Conservation (phyloP, 768 basidiomycete species). For the Tulasnella sp. region DNA sequence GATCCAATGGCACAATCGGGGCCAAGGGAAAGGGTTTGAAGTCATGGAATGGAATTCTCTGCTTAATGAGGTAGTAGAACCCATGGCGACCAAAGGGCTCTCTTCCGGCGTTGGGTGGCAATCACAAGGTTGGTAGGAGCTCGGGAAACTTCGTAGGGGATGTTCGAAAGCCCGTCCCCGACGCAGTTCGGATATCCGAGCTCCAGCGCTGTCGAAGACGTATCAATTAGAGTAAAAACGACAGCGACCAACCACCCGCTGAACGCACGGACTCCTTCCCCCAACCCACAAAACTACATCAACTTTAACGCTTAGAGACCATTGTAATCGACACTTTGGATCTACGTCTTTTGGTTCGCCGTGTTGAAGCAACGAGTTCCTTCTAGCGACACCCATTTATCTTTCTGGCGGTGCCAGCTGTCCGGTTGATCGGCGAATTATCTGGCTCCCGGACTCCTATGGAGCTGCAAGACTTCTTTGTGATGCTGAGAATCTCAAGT, state of each 20-base stretch:
- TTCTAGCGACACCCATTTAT: neutral
- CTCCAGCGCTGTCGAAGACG: neutral
- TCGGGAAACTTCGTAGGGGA: neutral
- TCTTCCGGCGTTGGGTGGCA: neutral
- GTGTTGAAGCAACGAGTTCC: neutral
- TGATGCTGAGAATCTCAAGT: too few species aligned
- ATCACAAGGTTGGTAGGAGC: neutral
- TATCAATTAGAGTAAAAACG: neutral
- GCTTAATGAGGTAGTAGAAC: neutral
- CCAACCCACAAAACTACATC: neutral
- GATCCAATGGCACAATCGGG: neutral
- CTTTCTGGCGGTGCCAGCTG: neutral
- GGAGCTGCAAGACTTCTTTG: too few species aligned
- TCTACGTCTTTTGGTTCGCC: neutral
- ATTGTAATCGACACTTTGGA: neutral
- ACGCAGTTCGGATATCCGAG: slow-evolving; percentile 5
- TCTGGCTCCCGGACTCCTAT: too few species aligned
- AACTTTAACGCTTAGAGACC: neutral
- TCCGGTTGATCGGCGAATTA: neutral
- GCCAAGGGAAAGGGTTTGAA: neutral
- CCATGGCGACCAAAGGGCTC: neutral
- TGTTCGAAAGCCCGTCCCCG: neutral
- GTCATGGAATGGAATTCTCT: neutral
- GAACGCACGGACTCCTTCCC: neutral
- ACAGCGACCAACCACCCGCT: neutral